These are phyloP conservation scores for Arachnopeziza araneosa DNA, from an alignment of 2,329 filamentous ascomycete species.

Conservation along the genomic window DNA sequence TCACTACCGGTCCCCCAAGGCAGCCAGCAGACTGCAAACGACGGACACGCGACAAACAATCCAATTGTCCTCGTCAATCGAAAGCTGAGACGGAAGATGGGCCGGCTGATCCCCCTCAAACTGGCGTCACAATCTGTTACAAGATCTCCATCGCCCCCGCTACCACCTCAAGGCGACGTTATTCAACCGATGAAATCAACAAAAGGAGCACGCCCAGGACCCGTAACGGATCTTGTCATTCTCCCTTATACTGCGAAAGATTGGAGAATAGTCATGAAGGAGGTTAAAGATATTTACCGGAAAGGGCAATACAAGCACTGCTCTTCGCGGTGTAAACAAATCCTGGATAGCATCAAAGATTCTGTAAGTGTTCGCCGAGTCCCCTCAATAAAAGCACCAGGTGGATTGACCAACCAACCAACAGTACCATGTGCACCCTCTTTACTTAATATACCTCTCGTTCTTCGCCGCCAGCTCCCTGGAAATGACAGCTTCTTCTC, in stretches of 20 bases:
- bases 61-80: conserved; percentile 1
- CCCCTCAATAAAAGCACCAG: background rate
- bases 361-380: conserved; percentile 19
- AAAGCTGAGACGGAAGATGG: conserved; percentile 10
- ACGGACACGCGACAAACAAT: conserved; percentile 1
- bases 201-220: conserved; percentile 12
- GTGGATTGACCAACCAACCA: background rate
- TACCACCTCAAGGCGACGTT: background rate
- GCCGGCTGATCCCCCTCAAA: conserved; percentile 18
- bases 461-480: conserved; percentile 29
- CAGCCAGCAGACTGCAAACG: background rate
- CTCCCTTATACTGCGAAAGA: conserved; percentile 24
- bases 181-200: background rate
- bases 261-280: conserved; percentile 27
- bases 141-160: background rate
- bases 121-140: conserved; percentile 4
- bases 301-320: conserved; percentile 28
- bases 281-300: conserved; percentile 26
- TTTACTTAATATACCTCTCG: conserved; percentile 28
- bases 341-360: conserved; percentile 25
- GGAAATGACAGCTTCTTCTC: conserved; percentile 23
- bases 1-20: too few species aligned
- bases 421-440: conserved; percentile 14
- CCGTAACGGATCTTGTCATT: conserved; percentile 17
- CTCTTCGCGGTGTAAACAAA: conserved; percentile 23